Conservation (phyloP, 306 rosid species). For the Cajanus cajan region DNA sequence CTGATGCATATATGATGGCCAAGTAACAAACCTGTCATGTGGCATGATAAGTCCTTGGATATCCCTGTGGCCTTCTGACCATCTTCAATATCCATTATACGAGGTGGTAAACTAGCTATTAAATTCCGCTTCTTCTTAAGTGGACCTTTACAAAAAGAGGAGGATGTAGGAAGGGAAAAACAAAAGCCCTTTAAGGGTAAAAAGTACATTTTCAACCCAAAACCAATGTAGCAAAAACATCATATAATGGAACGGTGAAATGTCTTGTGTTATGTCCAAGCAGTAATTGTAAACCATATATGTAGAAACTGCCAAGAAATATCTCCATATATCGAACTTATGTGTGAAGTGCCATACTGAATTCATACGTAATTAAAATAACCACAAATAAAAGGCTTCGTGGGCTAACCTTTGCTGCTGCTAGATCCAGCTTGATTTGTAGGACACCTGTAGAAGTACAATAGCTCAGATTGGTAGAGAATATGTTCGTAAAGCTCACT, state of each 20-base stretch:
- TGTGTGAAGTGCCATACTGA: background rate
- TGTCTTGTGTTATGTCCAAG: background rate
- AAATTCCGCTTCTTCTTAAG: conserved; percentile 24
- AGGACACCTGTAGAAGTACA: conserved; percentile 38
- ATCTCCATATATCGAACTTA: background rate
- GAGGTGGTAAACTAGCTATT: background rate
- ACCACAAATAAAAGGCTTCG: background rate
- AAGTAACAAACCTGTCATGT: conserved; percentile 35
- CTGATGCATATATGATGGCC: background rate
- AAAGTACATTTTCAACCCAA: background rate
- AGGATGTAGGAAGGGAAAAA: background rate
- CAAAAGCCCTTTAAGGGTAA: background rate
- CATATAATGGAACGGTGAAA: background rate
- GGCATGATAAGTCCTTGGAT: background rate
- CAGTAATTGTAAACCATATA: background rate
- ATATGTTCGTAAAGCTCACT: conserved; percentile 30
- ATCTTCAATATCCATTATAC: conserved; percentile 6
- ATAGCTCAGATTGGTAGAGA: conserved; percentile 42
- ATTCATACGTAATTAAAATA: background rate
- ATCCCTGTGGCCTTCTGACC: background rate
- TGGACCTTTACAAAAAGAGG: background rate
- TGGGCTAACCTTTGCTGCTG: conserved; percentile 24
- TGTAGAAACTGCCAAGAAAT: conserved; percentile 16
- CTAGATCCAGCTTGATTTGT: conserved; percentile 4
- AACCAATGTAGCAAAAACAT: conserved; percentile 7